Conservation (phyloP, 305 asterid species). For the Solanum hybrid region DNA sequence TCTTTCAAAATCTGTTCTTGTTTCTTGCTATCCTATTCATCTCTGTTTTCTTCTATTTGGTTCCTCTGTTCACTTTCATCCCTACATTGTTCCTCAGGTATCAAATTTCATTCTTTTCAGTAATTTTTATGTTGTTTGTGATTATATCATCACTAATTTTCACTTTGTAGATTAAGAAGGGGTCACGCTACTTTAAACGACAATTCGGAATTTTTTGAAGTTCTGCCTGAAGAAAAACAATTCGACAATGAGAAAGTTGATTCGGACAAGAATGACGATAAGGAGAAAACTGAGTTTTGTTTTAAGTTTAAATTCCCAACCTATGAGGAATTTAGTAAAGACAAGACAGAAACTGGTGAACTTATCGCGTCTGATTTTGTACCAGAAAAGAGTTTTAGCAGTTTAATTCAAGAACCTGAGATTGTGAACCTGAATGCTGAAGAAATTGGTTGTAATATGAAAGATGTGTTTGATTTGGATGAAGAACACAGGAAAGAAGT, state of each 20-base stretch:
- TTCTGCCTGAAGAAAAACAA: slow-evolving; percentile 11
- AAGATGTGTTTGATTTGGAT: slow-evolving; percentile 15
- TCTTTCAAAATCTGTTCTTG: slow-evolving; percentile 28
- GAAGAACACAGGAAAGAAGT: not conserved
- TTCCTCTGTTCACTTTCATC: slow-evolving; percentile 34
- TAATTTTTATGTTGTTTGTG: not conserved
- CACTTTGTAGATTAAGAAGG: slow-evolving; percentile 19
- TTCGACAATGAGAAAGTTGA: not conserved
- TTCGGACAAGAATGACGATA: slow-evolving; percentile 12
- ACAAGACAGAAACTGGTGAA: slow-evolving; percentile 18
- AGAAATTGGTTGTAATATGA: slow-evolving; percentile 9
- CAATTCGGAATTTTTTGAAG: slow-evolving; percentile 2
- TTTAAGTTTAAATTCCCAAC: slow-evolving; percentile 67
- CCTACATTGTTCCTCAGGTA: slow-evolving; percentile 43
- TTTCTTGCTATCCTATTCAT: slow-evolving; percentile 16
- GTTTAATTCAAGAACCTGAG: slow-evolving; percentile 22
- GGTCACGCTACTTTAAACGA: slow-evolving; percentile 7
- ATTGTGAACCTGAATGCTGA: slow-evolving; percentile 12
- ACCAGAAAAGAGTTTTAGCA: slow-evolving; percentile 14
- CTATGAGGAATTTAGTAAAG: slow-evolving; percentile 49
- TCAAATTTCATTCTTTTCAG: not conserved
- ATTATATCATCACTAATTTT: not conserved
- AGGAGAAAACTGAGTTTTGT: slow-evolving; percentile 26
- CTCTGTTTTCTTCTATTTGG: slow-evolving; percentile 32
- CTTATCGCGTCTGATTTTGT: slow-evolving; percentile 20